Percentiles rank a stretch among this genome's conserved stretches.
Conservation (phyloP, 2,329 filamentous ascomycete species). For the Paradendryphiella salina region DNA sequence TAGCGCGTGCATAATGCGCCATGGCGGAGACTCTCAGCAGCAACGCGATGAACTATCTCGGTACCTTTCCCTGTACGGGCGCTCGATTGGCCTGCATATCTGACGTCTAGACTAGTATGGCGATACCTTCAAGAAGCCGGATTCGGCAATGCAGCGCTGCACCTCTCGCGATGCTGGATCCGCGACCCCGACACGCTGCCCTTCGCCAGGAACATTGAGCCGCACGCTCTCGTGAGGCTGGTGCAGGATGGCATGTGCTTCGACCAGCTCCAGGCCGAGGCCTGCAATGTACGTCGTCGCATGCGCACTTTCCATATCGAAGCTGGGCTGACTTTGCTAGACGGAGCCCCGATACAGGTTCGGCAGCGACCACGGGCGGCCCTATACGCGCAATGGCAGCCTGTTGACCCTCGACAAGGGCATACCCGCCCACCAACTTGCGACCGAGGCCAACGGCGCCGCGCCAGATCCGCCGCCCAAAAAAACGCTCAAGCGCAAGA, state of each 20-base stretch:
- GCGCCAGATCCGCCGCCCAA: constrained; percentile 39
- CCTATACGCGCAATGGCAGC: constrained; percentile 46
- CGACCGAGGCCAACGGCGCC: constrained; percentile 40
- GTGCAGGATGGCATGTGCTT: constrained; percentile 65
- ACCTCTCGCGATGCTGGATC: constrained; percentile 65
- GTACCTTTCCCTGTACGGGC: constrained; percentile 13
- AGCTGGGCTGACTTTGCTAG: constrained; percentile 30
- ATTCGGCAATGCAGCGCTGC: constrained; percentile 62
- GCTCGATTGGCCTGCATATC: constrained; percentile 7
- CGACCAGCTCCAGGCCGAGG: constrained; percentile 49
- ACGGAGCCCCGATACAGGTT: constrained; percentile 43
- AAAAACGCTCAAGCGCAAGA: constrained; percentile 43
- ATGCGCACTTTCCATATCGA: background rate
- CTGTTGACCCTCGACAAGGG: constrained; percentile 44
- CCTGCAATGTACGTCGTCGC: constrained; percentile 35
- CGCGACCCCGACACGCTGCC: constrained; percentile 63
- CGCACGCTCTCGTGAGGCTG: constrained; percentile 62
- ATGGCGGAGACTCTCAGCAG: constrained; percentile 55
- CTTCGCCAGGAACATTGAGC: constrained; percentile 62
- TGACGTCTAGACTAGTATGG: constrained; percentile 54
- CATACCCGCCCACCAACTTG: constrained; percentile 42
- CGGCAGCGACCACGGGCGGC: constrained; percentile 46
- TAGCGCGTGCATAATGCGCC: constrained; percentile 42
- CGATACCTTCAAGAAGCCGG: constrained; percentile 56
- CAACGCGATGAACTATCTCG: constrained; percentile 68